Percentiles rank a stretch among this genome's conserved stretches.
These are phyloP conservation scores for Xylaria telfairii DNA, from an alignment of 495 filamentous ascomycete genomes.

Conservation along the genomic window DNA sequence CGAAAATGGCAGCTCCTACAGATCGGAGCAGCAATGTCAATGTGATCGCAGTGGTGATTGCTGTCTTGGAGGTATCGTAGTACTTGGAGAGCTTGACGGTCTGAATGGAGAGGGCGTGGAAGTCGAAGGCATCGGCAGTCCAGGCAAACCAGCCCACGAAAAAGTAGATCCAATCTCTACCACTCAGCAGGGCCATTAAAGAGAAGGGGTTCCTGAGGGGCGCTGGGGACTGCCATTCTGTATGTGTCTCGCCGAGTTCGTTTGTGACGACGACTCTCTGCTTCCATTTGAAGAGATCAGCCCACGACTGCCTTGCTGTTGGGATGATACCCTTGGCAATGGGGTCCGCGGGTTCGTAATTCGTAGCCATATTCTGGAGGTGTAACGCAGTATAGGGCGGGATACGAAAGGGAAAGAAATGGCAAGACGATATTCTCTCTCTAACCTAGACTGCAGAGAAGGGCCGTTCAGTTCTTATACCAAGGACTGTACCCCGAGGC, in stretches of 20 bases:
- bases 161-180: constrained; percentile 67
- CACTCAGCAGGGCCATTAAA: constrained; percentile 61
- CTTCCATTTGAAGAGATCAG: constrained; percentile 72
- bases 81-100: constrained; percentile 71
- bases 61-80: constrained; percentile 68
- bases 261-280: constrained; percentile 68
- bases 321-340: constrained; percentile 64
- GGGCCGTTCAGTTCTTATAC: constrained; percentile 15
- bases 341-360: constrained; percentile 61
- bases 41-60: constrained; percentile 75
- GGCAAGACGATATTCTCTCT: neutral
- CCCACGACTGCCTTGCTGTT: constrained; percentile 62
- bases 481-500: neutral
- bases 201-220: constrained; percentile 67
- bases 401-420: neutral
- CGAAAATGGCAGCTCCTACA: constrained; percentile 73
- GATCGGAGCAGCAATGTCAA: constrained; percentile 74
- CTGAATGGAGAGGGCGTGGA: constrained; percentile 76
- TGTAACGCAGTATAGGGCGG: neutral
- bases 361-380: constrained; percentile 27
- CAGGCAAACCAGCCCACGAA: constrained; percentile 67
- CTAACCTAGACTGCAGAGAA: neutral
- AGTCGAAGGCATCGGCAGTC: constrained; percentile 78
- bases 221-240: constrained; percentile 66
- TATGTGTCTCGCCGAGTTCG: constrained; percentile 57